A percentile compares a stretch with the other conserved stretches of the same genome.
These are phyloP conservation scores for Colletotrichum sp. DNA, from an alignment of 2,329 filamentous ascomycete species.

Conservation along the genomic window DNA sequence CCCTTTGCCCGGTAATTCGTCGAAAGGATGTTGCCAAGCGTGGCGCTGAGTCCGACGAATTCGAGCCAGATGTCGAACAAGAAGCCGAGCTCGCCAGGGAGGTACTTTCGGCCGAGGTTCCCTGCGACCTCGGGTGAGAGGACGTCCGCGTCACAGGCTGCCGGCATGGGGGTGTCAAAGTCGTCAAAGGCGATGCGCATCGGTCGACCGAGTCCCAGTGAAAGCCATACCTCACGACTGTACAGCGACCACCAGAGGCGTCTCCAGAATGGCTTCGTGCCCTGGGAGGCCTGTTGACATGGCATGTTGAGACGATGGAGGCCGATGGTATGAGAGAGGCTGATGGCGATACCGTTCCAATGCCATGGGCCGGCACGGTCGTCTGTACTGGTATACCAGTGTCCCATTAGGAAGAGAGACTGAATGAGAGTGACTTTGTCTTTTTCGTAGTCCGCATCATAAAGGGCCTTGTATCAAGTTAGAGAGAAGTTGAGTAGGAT, in stretches of 20 bases:
- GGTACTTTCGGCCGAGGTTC: neutral
- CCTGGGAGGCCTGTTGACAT: neutral
- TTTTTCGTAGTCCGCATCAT: constrained; percentile 34
- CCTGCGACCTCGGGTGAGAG: neutral
- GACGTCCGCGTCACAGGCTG: neutral
- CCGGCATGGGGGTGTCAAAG: constrained; percentile 2
- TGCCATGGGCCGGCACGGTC: constrained; percentile 48
- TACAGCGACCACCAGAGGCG: constrained; percentile 14
- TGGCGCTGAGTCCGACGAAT: neutral
- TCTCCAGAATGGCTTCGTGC: constrained; percentile 7
- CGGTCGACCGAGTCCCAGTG: constrained; percentile 6
- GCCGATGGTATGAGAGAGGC: constrained; percentile 45
- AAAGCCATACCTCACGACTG: constrained; percentile 11
- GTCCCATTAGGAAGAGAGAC: constrained; percentile 43
- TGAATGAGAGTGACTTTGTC: constrained; percentile 46
- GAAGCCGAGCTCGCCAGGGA: neutral
- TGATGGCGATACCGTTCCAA: constrained; percentile 49
- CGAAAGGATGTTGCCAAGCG: neutral
- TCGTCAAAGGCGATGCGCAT: constrained; percentile 14
- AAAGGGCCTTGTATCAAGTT: neutral
- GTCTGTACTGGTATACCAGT: constrained; percentile 45
- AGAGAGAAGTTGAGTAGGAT: neutral
- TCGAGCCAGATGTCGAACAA: neutral
- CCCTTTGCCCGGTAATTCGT: neutral
- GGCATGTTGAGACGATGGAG: constrained; percentile 35